Evolutionary conservation across 768 basidiomycete species (phyloP), one percentile per base, ranked within the genome.

Genomic region (Astraeus odoratus): DNA sequence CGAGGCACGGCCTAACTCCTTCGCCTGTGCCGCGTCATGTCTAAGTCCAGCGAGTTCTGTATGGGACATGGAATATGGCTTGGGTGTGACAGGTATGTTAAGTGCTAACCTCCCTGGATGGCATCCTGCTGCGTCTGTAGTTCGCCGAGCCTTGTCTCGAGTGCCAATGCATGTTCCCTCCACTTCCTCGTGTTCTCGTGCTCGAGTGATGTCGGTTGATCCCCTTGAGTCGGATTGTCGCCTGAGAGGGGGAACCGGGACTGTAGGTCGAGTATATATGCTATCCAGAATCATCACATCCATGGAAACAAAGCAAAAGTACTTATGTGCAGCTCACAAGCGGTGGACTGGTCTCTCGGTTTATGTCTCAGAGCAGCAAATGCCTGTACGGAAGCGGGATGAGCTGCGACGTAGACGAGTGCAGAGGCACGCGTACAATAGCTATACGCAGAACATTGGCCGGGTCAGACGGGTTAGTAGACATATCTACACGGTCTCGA

Each of bases 81-180:
- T 8, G 8, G 7, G 13, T 15, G 12, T 24, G 4, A 8, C 12
- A 8, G 15, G 20, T 24, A 24, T 3, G 12, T 39, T 15, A 8
- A n/a, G 23, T 15, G 20, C 37, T 12, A 43, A 62, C 61, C 18
- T 35, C 50, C 53, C 33, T 59, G 53, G 34, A 62, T 57, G 1
- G 46, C 52, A 43, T 64, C 52, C 22, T 46, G 52, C 25, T 48
- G 48, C 13, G 51, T 35, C 35, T 60, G 51, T 31, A 63, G 50
- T 1, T 24, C 25, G 23, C 50, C 26, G 13, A 63, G 52, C 12
- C 54, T 51, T 39, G 46, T 46, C 44, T 63, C 63, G n/a, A 63
- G 60, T n/a, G 49, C 48, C 30, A 63, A 54, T n/a, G 60, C 58
- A 29, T 60, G 60, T 4, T 47, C 42, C 38, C 54, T 53, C 63